A percentile compares a stretch with the other conserved stretches of the same genome.
Conservation (phyloP, 768 basidiomycete genomes). For the Tylopilus subfusipes region DNA sequence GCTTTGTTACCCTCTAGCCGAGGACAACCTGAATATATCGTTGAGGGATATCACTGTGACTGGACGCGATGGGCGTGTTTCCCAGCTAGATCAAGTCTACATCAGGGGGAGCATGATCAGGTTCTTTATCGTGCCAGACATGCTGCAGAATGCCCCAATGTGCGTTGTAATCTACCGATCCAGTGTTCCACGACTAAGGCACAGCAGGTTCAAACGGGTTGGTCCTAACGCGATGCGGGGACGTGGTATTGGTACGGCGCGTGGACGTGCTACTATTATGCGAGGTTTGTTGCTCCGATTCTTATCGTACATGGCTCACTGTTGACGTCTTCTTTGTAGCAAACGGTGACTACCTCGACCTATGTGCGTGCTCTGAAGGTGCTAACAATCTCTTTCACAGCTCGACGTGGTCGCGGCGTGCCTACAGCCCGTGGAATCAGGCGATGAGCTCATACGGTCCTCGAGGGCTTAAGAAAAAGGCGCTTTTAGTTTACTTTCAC, state of each 20-base stretch:
- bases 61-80: constrained; percentile 95
- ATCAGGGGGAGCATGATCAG: constrained; percentile 97
- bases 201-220: constrained; percentile 92
- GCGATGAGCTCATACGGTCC: constrained; percentile 44
- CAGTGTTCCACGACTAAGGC: constrained; percentile 8
- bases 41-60: constrained; percentile 97
- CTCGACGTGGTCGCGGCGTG: constrained; percentile 85
- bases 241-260: constrained; percentile 97
- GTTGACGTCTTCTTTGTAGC: constrained; percentile 44
- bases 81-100: constrained; percentile 98
- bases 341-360: constrained; percentile 54
- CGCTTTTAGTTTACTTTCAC: constrained; percentile 9
- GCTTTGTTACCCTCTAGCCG: constrained; percentile 55
- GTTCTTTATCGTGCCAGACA: constrained; percentile 99
- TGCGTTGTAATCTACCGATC: constrained; percentile 39
- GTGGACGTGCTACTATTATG: constrained; percentile 98
- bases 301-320: constrained; percentile 4
- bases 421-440: constrained; percentile 76
- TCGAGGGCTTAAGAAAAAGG: constrained; percentile 2
- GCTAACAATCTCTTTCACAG: constrained; percentile 37
- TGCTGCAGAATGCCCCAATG: constrained; percentile 99
- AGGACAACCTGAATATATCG: constrained; percentile 97
- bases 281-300: constrained; percentile 59
- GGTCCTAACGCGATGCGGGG: constrained; percentile 99
- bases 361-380: constrained; percentile 4